These are phyloP conservation scores for Fusarium sp. DNA, from an alignment of 2,329 filamentous ascomycete genomes.

Conservation along the genomic window DNA sequence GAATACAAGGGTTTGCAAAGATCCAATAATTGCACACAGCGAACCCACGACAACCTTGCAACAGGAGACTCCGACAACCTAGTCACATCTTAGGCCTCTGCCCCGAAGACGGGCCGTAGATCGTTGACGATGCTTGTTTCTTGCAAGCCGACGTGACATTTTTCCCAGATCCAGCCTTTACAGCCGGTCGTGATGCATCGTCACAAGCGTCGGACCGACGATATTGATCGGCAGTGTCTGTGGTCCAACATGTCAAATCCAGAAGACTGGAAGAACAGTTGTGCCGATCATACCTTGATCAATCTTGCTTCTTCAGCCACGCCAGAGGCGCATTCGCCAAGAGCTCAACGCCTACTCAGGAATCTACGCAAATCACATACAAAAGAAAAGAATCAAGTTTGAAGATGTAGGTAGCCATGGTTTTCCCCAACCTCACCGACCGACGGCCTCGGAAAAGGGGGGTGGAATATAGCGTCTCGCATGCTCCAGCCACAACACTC, in stretches of 20 bases:
- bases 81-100: constrained; percentile 31
- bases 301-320: constrained; percentile 6
- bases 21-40: constrained; percentile 2
- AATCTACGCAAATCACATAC: neutral
- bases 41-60: constrained; percentile 1
- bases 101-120: constrained; percentile 42
- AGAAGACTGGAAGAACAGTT: neutral
- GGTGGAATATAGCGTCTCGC: constrained; percentile 88
- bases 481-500: constrained; percentile 75
- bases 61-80: constrained; percentile 32
- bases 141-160: constrained; percentile 16
- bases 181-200: constrained; percentile 17
- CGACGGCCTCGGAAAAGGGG: constrained; percentile 92
- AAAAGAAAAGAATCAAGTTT: constrained; percentile 10
- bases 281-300: neutral
- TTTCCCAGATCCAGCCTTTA: constrained; percentile 18
- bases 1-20: neutral
- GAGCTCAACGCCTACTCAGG: neutral
- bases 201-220: constrained; percentile 5
- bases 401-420: constrained; percentile 82
- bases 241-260: neutral
- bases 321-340: neutral
- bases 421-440: constrained; percentile 92
- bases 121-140: constrained; percentile 7
- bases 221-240: neutral